Base-by-base conservation (phyloP, 176 grass and related monocot genomes). In the Aegilops speltoides region DNA sequence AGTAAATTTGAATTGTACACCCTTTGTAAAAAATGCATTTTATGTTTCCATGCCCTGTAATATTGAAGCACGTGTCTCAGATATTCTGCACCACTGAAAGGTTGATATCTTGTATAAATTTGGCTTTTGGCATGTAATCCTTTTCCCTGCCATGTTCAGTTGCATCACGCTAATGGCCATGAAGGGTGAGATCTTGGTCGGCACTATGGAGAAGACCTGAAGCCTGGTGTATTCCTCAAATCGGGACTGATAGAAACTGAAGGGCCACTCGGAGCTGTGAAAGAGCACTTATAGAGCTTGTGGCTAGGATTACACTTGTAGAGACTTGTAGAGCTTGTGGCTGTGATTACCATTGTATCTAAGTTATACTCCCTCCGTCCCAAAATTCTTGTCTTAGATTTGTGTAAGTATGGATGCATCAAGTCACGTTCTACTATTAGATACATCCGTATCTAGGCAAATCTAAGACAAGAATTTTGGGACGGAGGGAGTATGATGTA, bases 181-280 rank as follows among this genome's bases (percentile, higher is more conserved):
- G 36, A 37, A 37, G 36, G 36, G 36, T 37, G 36, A 37, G 6
- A 37, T 37, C 61, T 83, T 98, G 71, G 85, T 89, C 10, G 95
- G 89, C 12, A 64, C 57, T 0, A 87, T 93, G 10, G 95, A 95
- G 3, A 98, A 73, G 83, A 95, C 76, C 78, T 95, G 25, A 98
- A 98, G 87, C 93, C 90, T 20, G 93, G 91, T 0, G 57, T 98
- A 38, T 95, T 98, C 70, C 89, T 95, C 19, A 98, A 93, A 80
- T 95, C 91, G 0, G 93, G 93, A 60, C 91, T 91, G 1, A 91
- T 90, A 7, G 81, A 91, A 46, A 92, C 83, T 78, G 41, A 92
- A 85, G 0, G 86, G 82, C 36, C 87, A 87, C 37, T 89, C 87
- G 4, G 95, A 95, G 78, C 88, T 98, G 57, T 93, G 87, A 68